Conservation (phyloP, 2,329 filamentous ascomycete species). For the Paraphaeosphaeria sporulosa region DNA sequence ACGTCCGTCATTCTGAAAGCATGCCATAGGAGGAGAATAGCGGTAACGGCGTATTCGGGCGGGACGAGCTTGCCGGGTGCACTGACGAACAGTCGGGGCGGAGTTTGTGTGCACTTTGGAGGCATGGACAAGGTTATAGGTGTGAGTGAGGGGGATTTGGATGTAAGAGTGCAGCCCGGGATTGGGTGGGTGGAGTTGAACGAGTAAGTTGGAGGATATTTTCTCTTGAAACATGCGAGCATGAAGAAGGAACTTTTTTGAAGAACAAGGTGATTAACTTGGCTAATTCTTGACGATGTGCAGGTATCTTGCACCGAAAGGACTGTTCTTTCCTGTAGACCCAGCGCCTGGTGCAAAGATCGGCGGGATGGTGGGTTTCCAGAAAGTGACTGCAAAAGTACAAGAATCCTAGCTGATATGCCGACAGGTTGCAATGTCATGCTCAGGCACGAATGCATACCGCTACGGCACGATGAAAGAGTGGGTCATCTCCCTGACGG, state of each 20-base stretch:
- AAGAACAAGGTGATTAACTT: neutral
- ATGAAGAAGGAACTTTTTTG: neutral
- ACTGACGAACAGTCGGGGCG: constrained; percentile 78
- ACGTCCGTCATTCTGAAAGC: constrained; percentile 83
- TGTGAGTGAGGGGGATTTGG: constrained; percentile 71
- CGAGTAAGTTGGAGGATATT: constrained; percentile 49
- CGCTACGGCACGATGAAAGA: constrained; percentile 93
- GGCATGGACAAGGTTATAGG: constrained; percentile 79
- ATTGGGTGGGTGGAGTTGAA: constrained; percentile 85
- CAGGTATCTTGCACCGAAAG: constrained; percentile 62
- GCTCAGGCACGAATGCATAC: constrained; percentile 86
- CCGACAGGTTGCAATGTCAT: constrained; percentile 63
- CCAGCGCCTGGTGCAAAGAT: constrained; percentile 92
- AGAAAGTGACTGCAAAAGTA: neutral
- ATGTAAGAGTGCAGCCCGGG: constrained; percentile 66
- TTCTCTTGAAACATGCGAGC: neutral
- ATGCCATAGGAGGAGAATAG: constrained; percentile 78
- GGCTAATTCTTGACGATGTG: constrained; percentile 62
- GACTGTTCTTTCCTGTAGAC: constrained; percentile 89
- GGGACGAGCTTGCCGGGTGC: constrained; percentile 90
- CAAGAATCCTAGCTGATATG: neutral
- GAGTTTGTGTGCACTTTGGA: constrained; percentile 83
- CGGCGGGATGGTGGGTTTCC: constrained; percentile 76
- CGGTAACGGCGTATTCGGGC: constrained; percentile 85
- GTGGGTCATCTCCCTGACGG: constrained; percentile 85